Conservation (phyloP, 257 asterid species). For the Leonotis leonurus region DNA sequence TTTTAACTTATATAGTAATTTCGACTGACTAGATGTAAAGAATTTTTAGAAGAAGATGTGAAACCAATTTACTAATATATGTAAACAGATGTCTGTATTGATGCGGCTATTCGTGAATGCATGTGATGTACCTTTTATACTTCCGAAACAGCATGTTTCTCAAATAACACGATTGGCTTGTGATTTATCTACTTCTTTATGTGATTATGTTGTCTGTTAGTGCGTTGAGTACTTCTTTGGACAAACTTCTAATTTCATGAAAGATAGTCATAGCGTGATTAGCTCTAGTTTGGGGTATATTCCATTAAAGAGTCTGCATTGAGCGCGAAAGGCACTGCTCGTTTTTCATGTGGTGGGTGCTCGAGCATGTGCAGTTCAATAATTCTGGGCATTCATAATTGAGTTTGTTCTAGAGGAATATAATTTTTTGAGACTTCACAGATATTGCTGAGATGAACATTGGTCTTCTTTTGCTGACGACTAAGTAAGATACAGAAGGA, state of each 20-base stretch:
- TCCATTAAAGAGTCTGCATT: background rate
- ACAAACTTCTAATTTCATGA: background rate
- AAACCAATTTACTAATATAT: background rate
- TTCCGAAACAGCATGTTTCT: background rate
- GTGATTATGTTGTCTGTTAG: background rate
- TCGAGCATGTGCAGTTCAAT: slow-evolving; percentile 1
- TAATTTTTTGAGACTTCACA: background rate
- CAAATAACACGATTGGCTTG: background rate
- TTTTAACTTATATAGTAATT: background rate
- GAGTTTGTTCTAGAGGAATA: background rate
- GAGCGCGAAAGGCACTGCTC: background rate
- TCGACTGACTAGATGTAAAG: background rate
- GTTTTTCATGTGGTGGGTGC: background rate
- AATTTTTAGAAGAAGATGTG: background rate
- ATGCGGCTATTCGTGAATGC: background rate
- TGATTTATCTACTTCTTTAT: background rate
- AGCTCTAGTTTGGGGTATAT: slow-evolving; percentile 13
- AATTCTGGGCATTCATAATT: background rate
- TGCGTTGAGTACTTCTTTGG: background rate
- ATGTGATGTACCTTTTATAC: background rate
- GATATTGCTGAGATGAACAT: slow-evolving; percentile 3
- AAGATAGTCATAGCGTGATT: background rate
- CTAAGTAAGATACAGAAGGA: slow-evolving; percentile 28
- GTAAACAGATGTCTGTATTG: background rate
- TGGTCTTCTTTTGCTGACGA: background rate